Base-by-base conservation (phyloP, 1,284 basidiomycete species). In the Megacollybia platyphylla region DNA sequence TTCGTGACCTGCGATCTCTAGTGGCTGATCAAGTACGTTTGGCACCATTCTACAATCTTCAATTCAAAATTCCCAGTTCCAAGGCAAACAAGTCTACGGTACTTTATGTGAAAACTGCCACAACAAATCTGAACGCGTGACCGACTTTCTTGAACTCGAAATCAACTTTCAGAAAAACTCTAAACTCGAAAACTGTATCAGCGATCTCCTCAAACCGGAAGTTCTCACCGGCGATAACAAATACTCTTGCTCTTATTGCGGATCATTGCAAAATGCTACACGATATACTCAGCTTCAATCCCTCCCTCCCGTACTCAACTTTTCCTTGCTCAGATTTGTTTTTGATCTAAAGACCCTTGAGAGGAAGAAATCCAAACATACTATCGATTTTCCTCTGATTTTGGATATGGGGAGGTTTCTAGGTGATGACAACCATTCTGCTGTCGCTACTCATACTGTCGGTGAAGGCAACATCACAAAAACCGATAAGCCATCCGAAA, bases 241-340 rank as follows among this genome's bases (percentile, higher is more conserved):
- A 52, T 96, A 94, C 58, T 63, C 70, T 24, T 96, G 91, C 54
- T 73, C 81, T 2, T 57, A 60, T 8, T 96, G 91, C 55, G 64
- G 76, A 32, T 61, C 58, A 13, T 69, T 87, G 4, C 79, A 81
- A 56, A 75, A 87, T 46, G 92, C 92, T 1, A 79, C 71, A 10
- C 79, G 89, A 9, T 80, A 79, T 48, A 80, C 76, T 1, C 70
- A 79, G 52, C 61, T 90, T 8, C 69, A 68, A 11, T 56, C 68
- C 40, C 68, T 93, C 0, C 91, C 91, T 1, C 87, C 87, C 0
- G 80, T 88, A 2, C 68, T 96, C 1, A 87, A 96, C 58, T 84
- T 96, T 52, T 89, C 88, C 10, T 63, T 96, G 37, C 71, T 92
- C 43, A 84, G 92, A 13, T 96, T 96, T 58, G 78, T 87, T 20